phyloP scores from a whole-genome alignment of 2,329 filamentous ascomycete genomes.

The Lasiodiplodia hormozganensis region DNA sequence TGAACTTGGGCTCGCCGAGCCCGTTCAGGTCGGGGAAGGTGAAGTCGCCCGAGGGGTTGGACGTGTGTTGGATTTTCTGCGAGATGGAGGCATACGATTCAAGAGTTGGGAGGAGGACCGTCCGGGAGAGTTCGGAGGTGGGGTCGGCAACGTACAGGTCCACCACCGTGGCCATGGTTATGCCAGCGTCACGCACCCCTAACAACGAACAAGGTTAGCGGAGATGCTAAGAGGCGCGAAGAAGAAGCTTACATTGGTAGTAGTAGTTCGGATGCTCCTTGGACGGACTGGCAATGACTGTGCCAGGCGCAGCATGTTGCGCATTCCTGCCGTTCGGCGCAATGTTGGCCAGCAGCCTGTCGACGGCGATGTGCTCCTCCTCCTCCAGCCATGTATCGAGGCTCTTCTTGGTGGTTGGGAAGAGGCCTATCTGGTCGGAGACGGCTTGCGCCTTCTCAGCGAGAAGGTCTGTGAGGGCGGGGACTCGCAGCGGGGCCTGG shows the following conservation, averaged over 20 bases:
- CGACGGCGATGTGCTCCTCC: conserved; percentile 45
- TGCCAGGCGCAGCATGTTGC: conserved; percentile 45
- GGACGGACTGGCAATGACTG: conserved; percentile 53
- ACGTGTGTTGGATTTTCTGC: conserved; percentile 46
- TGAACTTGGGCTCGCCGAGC: conserved; percentile 54
- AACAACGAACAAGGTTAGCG: not conserved
- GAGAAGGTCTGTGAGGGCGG: conserved; percentile 4
- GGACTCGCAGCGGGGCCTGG: conserved; percentile 5
- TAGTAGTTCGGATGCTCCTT: conserved; percentile 51
- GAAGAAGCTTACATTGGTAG: conserved; percentile 49
- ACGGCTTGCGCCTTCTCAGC: conserved; percentile 6
- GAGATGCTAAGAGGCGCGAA: not conserved
- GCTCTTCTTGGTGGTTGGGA: not conserved
- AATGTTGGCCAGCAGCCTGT: conserved; percentile 51
- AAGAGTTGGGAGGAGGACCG: conserved; percentile 40
- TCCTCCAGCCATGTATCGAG: conserved; percentile 46
- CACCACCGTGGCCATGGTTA: conserved; percentile 51
- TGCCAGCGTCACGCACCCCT: conserved; percentile 54
- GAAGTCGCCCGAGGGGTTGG: conserved; percentile 45
- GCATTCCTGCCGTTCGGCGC: conserved; percentile 50
- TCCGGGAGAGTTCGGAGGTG: conserved; percentile 36
- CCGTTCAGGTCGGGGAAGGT: conserved; percentile 44
- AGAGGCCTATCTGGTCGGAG: conserved; percentile 2
- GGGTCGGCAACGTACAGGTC: conserved; percentile 45
- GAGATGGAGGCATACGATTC: conserved; percentile 45